Base-by-base conservation (phyloP, 1,284 basidiomycete species). In the Moniliophthora roreri region DNA sequence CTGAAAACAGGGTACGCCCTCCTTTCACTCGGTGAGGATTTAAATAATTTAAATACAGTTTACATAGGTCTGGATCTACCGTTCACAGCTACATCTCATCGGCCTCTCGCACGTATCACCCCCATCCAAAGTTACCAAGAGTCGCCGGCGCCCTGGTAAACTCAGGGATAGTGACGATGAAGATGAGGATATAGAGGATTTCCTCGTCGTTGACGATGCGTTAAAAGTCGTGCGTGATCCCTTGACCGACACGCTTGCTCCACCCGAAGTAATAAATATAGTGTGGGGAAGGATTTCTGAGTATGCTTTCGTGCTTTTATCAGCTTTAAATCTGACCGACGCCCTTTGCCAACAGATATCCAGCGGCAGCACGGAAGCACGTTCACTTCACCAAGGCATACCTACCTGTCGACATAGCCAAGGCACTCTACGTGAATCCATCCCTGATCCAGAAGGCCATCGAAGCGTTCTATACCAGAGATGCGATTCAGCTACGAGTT, bases 391-490 rank as follows among this genome's bases (percentile, higher is more conserved):
- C 94, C 0, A 87, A 89, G 55, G 91, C 85, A 0, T 91, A 91
- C 63, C 66, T 99, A 3, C 94, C 96, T 1, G 60, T 74, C 3
- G 86, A 90, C 45, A 80, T 98, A 34, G 91, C 89, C 2, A 84
- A 80, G 58, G 85, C 90, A 0, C 75, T 99, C 21, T 65, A 73
- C 10, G 68, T 73, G 6, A 74, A 85, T 56, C 89, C 90, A 0
- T 74, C 81, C 4, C 78, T 99, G 16, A 76, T 95, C 10, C 92
- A 97, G 62, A 87, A 84, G 62, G 91, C 95, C 0, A 80, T 91
- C 2, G 93, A 95, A 68, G 83, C 90, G 0, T 98, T 98, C 69
- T 96, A 97, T 66, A 95, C 94, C 1, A 82, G 95, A 51, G 95
- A 97, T 72, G 88, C 89, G 0, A 76, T 90, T 3, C 92, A 94